phyloP scores from a whole-genome alignment of 768 basidiomycete species.

The Chiua virens region DNA sequence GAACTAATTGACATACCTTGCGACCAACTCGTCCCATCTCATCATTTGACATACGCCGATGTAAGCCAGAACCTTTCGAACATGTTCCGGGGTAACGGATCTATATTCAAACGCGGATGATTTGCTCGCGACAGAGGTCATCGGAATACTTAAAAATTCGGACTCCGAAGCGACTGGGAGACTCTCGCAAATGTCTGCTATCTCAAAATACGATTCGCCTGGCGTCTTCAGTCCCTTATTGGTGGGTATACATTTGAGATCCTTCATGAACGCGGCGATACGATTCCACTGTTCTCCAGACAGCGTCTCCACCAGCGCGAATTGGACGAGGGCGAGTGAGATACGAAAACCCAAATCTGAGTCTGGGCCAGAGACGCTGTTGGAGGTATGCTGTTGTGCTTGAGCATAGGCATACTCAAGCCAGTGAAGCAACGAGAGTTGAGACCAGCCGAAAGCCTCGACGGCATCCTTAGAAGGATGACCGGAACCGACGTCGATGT shows the following conservation, averaged over 20 bases:
- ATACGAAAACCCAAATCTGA: conserved; percentile 58
- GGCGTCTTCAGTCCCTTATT: conserved; percentile 70
- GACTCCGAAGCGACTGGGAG: conserved; percentile 7
- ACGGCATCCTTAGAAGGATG: conserved; percentile 41
- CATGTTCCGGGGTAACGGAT: neutral
- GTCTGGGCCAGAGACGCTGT: neutral
- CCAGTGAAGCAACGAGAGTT: conserved; percentile 74
- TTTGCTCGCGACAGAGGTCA: neutral
- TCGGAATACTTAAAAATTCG: neutral
- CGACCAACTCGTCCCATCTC: conserved; percentile 5
- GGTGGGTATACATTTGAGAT: conserved; percentile 68
- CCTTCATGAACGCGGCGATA: conserved; percentile 48
- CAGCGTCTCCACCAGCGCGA: conserved; percentile 67
- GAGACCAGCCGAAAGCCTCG: conserved; percentile 71
- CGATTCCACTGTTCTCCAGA: conserved; percentile 53
- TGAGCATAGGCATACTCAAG: conserved; percentile 56
- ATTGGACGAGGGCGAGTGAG: conserved; percentile 58
- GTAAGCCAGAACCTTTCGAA: neutral
- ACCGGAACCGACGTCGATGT: no score
- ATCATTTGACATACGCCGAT: conserved; percentile 38
- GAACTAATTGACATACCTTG: conserved; percentile 37
- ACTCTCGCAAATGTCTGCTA: conserved; percentile 77
- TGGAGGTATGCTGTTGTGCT: neutral
- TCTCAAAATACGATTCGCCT: conserved; percentile 74
- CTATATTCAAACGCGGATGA: neutral